Conservation (phyloP, 352 stramenopile genomes). For the Pythium aquatile region DNA sequence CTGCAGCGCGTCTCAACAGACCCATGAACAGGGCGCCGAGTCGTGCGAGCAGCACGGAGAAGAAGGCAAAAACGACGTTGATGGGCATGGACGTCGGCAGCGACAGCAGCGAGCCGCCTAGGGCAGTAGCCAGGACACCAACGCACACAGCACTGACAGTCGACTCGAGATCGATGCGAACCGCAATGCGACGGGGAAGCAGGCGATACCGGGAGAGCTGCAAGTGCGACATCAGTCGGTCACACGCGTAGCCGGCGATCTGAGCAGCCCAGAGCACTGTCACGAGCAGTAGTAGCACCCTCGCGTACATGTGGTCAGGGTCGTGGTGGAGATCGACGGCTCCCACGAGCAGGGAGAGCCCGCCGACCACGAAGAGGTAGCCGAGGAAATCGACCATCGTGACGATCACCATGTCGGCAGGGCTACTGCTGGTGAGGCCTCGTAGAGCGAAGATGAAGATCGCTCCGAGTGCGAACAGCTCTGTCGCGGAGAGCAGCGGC, state of each 20-base stretch:
- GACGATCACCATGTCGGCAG: constrained; percentile 26
- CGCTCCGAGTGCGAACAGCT: constrained; percentile 21
- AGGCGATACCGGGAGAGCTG: constrained; percentile 42
- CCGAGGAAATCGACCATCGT: constrained; percentile 24
- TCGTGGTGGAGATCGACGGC: constrained; percentile 44
- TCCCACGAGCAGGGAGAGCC: constrained; percentile 35
- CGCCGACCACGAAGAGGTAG: constrained; percentile 23
- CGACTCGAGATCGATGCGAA: constrained; percentile 50
- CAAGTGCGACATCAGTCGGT: constrained; percentile 55
- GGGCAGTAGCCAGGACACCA: constrained; percentile 36
- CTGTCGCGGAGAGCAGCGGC: constrained; percentile 13
- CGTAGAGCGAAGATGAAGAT: constrained; percentile 18
- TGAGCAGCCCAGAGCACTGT: constrained; percentile 45
- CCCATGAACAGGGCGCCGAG: constrained; percentile 88
- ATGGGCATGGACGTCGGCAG: constrained; percentile 15
- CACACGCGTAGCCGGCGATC: constrained; percentile 40
- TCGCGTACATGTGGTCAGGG: constrained; percentile 30
- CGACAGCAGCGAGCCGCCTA: constrained; percentile 27
- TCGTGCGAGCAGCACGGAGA: constrained; percentile 74
- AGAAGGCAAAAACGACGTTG: constrained; percentile 39
- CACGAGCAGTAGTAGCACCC: constrained; percentile 42
- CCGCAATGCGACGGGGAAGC: constrained; percentile 40
- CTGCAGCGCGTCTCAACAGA: constrained; percentile 90
- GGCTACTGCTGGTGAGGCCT: constrained; percentile 19
- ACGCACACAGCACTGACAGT: constrained; percentile 38